A percentile compares a stretch with the other conserved stretches of the same genome.
Conservation (phyloP, 2,329 filamentous ascomycete species). For the Sphaceloma murrayae region DNA sequence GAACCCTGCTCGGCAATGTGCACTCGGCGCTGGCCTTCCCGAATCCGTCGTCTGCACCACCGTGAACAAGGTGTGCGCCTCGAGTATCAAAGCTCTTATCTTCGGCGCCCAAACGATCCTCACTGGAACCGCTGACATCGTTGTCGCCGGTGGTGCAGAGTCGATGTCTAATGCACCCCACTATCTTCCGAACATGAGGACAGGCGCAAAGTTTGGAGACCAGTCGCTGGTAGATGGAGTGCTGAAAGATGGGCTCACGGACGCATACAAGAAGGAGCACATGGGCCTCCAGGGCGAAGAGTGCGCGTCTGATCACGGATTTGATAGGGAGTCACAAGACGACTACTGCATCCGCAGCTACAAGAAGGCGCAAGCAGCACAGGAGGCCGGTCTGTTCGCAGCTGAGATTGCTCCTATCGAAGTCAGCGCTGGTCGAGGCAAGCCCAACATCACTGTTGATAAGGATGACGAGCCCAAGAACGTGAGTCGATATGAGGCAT, state of each 20-base stretch:
- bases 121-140: constrained; percentile 82
- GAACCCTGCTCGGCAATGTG: constrained; percentile 90
- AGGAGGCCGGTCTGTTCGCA: constrained; percentile 69
- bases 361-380: constrained; percentile 81
- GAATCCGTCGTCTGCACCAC: constrained; percentile 77
- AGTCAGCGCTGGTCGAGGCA: constrained; percentile 79
- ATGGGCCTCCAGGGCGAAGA: constrained; percentile 94
- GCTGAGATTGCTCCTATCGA: constrained; percentile 84
- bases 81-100: constrained; percentile 85
- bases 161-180: constrained; percentile 98
- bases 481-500: constrained; percentile 33
- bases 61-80: constrained; percentile 98
- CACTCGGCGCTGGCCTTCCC: constrained; percentile 75
- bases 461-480: constrained; percentile 96
- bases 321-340: constrained; percentile 80
- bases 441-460: constrained; percentile 70
- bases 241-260: constrained; percentile 86
- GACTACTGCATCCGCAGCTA: constrained; percentile 93
- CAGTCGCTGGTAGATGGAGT: constrained; percentile 82
- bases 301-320: constrained; percentile 72
- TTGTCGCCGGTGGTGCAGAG: constrained; percentile 90
- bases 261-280: constrained; percentile 91
- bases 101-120: constrained; percentile 95
- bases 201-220: constrained; percentile 87
- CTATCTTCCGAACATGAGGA: constrained; percentile 82